Conservation (phyloP, 176 grass and related monocot genomes). For the Oryza brachyantha region DNA sequence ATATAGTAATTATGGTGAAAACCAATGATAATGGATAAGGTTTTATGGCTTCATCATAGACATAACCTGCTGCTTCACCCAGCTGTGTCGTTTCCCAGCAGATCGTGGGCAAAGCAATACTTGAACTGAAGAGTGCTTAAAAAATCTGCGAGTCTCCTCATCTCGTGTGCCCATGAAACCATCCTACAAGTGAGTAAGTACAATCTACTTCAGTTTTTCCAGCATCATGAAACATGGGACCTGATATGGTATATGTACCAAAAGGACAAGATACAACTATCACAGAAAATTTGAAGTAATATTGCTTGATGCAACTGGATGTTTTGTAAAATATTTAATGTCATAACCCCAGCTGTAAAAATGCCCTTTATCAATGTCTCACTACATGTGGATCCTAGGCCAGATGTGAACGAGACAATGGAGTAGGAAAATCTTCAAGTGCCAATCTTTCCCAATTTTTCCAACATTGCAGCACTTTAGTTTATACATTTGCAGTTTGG, state of each 20-base stretch:
- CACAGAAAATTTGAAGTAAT: background rate
- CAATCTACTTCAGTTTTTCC: constrained; percentile 7
- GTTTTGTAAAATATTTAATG: constrained; percentile 8
- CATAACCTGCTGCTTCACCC: constrained; percentile 74
- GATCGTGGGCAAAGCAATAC: constrained; percentile 75
- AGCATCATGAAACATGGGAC: constrained; percentile 16
- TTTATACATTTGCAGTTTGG: constrained; percentile 5
- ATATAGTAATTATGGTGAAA: background rate
- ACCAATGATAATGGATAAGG: constrained; percentile 12
- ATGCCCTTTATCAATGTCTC: background rate
- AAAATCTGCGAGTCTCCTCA: constrained; percentile 79
- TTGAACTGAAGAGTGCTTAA: constrained; percentile 92
- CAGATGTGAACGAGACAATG: background rate
- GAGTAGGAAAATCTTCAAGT: background rate
- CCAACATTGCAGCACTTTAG: background rate
- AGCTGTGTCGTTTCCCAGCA: constrained; percentile 72
- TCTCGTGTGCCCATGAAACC: constrained; percentile 76
- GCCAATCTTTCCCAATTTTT: background rate
- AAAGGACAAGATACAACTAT: background rate
- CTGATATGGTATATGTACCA: background rate
- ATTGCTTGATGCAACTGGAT: background rate
- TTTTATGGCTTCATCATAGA: constrained; percentile 18
- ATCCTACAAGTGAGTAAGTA: constrained; percentile 38
- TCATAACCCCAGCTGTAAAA: background rate
- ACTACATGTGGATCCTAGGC: background rate